These are phyloP conservation scores for Trichoderma sp. DNA, from an alignment of 2,329 filamentous ascomycete genomes.

Conservation along the genomic window DNA sequence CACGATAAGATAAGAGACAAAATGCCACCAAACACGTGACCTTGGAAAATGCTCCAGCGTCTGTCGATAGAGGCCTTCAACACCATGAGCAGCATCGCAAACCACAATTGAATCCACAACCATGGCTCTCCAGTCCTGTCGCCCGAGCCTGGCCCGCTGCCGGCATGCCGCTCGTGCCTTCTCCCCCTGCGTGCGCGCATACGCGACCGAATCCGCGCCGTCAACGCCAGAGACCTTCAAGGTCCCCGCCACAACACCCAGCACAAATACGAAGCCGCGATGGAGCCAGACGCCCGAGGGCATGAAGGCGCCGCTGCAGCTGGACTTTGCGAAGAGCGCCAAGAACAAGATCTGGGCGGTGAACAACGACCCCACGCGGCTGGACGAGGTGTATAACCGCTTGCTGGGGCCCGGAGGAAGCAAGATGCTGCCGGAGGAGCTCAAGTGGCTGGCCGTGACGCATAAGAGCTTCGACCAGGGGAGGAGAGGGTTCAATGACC, in stretches of 20 bases:
- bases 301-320: slow-evolving; percentile 68
- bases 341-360: slow-evolving; percentile 58
- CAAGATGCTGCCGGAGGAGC: slow-evolving; percentile 76
- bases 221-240: slow-evolving; percentile 30
- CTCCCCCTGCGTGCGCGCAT: slow-evolving; percentile 29
- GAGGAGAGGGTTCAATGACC: slow-evolving; percentile 88
- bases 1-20: slow-evolving; percentile 10
- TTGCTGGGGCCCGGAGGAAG: slow-evolving; percentile 73
- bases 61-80: slow-evolving; percentile 5
- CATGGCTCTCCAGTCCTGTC: slow-evolving; percentile 37
- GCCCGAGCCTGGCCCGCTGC: slow-evolving; percentile 30
- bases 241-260: slow-evolving; percentile 17
- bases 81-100: background rate
- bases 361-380: slow-evolving; percentile 69
- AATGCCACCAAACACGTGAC: slow-evolving; percentile 19
- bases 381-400: slow-evolving; percentile 75
- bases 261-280: slow-evolving; percentile 46
- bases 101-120: slow-evolving; percentile 19
- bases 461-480: slow-evolving; percentile 99
- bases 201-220: slow-evolving; percentile 28
- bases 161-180: slow-evolving; percentile 26
- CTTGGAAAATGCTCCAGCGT: slow-evolving; percentile 19
- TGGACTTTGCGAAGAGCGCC: slow-evolving; percentile 55
- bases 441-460: slow-evolving; percentile 95
- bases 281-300: slow-evolving; percentile 68